Conservation (phyloP, 192 early-diverging fungal genomes). For the Oehlia diaphana region DNA sequence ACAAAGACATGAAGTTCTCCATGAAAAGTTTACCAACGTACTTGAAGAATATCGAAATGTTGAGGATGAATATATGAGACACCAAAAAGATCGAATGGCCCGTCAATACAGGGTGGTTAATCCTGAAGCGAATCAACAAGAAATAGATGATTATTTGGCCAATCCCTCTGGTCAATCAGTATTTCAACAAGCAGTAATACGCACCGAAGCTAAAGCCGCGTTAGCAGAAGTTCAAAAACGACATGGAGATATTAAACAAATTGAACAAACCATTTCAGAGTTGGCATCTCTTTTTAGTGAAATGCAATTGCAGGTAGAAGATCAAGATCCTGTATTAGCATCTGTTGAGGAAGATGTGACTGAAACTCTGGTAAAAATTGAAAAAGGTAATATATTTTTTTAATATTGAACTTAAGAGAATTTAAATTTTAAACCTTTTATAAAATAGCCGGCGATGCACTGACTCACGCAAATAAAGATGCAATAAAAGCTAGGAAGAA, state of each 20-base stretch:
- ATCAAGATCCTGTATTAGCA: conserved; percentile 72
- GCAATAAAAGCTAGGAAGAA: conserved; percentile 50
- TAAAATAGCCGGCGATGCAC: conserved; percentile 48
- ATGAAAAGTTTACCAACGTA: conserved; percentile 60
- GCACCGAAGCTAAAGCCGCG: conserved; percentile 67
- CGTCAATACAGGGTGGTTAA: conserved; percentile 83
- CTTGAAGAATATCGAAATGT: conserved; percentile 78
- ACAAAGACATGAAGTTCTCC: conserved; percentile 36
- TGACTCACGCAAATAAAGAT: conserved; percentile 51
- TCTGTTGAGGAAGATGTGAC: conserved; percentile 69
- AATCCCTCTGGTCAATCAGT: conserved; percentile 29
- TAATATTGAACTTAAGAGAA: neutral
- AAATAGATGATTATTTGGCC: conserved; percentile 72
- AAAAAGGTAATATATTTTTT: conserved; percentile 30
- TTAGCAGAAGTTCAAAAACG: conserved; percentile 81
- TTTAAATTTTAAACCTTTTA: neutral
- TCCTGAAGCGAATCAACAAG: conserved; percentile 72
- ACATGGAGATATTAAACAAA: conserved; percentile 82
- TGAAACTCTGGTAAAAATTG: conserved; percentile 60
- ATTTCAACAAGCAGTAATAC: conserved; percentile 59
- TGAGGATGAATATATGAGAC: conserved; percentile 75
- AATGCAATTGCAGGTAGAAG: conserved; percentile 79
- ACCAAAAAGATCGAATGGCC: conserved; percentile 79
- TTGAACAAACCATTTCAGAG: conserved; percentile 85
- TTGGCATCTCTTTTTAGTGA: conserved; percentile 83